Conservation (phyloP, 371 early-diverging fungal genomes). For the Apophysomyces trapeziformis region DNA sequence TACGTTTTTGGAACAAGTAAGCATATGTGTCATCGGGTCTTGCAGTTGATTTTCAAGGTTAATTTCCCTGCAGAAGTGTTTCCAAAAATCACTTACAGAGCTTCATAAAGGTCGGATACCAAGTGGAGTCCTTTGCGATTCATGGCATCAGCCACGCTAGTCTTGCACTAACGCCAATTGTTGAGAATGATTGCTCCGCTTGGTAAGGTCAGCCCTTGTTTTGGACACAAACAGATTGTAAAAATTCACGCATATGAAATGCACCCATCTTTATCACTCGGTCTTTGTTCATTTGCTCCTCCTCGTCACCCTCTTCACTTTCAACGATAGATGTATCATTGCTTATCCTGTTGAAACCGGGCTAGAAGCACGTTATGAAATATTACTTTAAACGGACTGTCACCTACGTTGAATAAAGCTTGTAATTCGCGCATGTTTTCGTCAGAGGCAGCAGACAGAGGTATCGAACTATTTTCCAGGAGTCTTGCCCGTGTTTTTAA, state of each 20-base stretch:
- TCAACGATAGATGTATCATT: background rate
- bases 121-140: background rate
- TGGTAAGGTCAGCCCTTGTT: background rate
- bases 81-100: background rate
- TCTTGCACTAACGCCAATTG: too few species aligned
- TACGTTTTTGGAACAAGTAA: background rate
- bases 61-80: background rate
- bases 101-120: background rate
- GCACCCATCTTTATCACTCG: background rate
- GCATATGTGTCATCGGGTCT: background rate
- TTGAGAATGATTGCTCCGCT: too few species aligned
- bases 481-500: background rate
- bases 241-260: background rate
- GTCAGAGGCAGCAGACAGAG: background rate
- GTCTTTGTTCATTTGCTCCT: background rate
- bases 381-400: background rate
- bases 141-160: background rate
- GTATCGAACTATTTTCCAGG: background rate
- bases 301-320: background rate
- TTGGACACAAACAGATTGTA: background rate
- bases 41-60: background rate
- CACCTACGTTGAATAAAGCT: background rate
- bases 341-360: background rate
- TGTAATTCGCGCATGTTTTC: background rate
- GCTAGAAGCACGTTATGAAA: background rate